Base-by-base conservation (phyloP, 139 green algal genomes). In the Volvox reticuliferus region DNA sequence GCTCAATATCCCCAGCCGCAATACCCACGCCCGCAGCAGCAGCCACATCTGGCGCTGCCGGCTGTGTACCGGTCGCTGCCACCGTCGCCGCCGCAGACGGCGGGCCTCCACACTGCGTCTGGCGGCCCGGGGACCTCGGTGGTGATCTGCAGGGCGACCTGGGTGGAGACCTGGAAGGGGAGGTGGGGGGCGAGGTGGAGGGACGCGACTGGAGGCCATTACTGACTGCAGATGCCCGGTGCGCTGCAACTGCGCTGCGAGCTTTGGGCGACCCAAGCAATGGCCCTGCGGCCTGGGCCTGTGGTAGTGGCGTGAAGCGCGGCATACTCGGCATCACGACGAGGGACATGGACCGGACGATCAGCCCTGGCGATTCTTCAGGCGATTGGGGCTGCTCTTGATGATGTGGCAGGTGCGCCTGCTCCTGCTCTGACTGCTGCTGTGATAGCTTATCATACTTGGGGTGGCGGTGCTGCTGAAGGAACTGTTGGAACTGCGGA, bases 311-410 rank as follows among this genome's bases (percentile, higher is more conserved):
- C 24, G 36, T 84, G 20, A 84, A 84, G 78, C 78, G 78, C 18
- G 35, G 78, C 78, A 84, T 65, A 44, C 78, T 84, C 36, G 78
- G 78, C 78, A 84, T 37, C 78, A 84, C 14, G 26, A 79, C 26
- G 1, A 79, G 26, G 21, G 65, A 73, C 65, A 73, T 73, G 65
- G 65, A 73, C 65, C 65, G 21, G 71, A n/a, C 14, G 21, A 79
- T n/a, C 26, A 30, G 71, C 71, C 32, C 26, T 30, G 30, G 71
- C 71, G 71, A 30, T 18, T 73, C 21, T 32, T 32, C 26, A 21
- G 71, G 71, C 71, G 2, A 30, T 20, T 79, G 16, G 17, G 21
- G 71, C 71, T 79, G 71, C 71, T 79, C 26, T 2, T 79, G 26
- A 36, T 79, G 71, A 20, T 79, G 71, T 36, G 35, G 71, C 22